These are phyloP conservation scores for Salvia sclarea DNA, from an alignment of 305 asterid genomes.

Conservation along the genomic window DNA sequence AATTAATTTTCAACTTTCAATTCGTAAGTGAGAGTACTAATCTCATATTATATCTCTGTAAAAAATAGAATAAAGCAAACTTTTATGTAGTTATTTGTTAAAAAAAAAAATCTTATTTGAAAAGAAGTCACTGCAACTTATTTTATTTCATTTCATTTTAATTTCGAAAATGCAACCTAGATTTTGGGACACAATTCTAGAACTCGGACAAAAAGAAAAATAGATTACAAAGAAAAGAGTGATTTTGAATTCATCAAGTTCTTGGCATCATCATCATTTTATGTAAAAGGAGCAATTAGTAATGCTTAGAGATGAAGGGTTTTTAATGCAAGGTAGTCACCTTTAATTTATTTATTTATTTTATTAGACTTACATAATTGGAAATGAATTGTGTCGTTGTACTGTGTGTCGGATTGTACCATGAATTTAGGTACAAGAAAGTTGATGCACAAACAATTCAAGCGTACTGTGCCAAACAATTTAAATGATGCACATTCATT, in stretches of 20 bases:
- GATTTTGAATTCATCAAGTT: neutral
- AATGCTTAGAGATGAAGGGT: conserved; percentile 43
- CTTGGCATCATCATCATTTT: conserved; percentile 13
- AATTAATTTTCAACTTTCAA: too few species aligned
- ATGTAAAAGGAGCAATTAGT: conserved; percentile 23
- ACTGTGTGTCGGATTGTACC: conserved; percentile 32
- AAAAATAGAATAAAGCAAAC: too few species aligned
- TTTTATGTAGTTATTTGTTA: too few species aligned
- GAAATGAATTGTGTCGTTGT: conserved; percentile 15
- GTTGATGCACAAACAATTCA: conserved; percentile 22
- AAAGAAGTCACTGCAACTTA: too few species aligned
- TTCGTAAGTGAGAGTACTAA: too few species aligned
- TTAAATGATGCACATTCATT: conserved; percentile 19
- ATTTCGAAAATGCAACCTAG: too few species aligned
- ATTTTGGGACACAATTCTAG: neutral
- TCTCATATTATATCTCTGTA: too few species aligned
- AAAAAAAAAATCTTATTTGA: neutral
- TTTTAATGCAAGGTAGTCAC: conserved; percentile 16
- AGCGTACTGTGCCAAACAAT: conserved; percentile 8
- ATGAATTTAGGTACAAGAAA: conserved; percentile 16
- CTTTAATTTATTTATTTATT: neutral
- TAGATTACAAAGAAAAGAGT: neutral
- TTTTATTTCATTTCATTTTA: too few species aligned
- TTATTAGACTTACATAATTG: conserved; percentile 2
- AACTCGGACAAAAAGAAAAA: neutral